Evolutionary conservation across 768 basidiomycete genomes (phyloP).

Genomic region (Mycena metata): DNA sequence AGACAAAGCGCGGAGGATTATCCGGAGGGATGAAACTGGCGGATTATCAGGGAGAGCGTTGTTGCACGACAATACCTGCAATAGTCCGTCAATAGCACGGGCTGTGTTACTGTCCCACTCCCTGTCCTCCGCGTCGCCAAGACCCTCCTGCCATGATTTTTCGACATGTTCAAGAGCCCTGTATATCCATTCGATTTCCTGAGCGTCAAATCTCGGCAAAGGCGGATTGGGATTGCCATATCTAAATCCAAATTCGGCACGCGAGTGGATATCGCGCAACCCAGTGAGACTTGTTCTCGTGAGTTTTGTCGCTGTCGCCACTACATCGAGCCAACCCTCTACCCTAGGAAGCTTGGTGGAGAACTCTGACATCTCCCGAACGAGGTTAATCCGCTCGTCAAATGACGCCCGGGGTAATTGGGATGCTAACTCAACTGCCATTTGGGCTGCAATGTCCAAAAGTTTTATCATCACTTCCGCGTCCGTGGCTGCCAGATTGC

Average conservation of each 20-base stretch:
- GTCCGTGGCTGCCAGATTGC: no score
- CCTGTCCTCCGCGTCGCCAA: background rate
- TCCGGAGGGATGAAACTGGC: background rate
- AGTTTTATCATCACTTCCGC: no score
- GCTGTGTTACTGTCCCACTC: background rate
- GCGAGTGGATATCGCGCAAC: background rate
- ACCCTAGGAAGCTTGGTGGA: background rate
- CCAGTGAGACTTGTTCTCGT: background rate
- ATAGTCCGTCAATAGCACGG: background rate
- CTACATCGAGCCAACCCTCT: background rate
- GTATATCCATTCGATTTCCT: conserved; percentile 11
- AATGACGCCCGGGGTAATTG: no score
- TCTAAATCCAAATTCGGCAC: no score
- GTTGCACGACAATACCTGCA: background rate
- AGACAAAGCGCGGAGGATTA: background rate
- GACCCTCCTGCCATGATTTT: background rate
- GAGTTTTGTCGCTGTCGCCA: background rate
- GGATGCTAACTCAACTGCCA: no score
- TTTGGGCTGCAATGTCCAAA: no score
- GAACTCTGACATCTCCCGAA: background rate
- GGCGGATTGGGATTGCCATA: background rate
- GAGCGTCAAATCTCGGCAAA: no score
- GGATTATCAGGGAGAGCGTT: background rate
- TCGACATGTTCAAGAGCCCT: conserved; percentile 5
- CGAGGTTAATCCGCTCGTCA: no score